These are phyloP conservation scores for Corallochytrium limacisporum DNA, from an alignment of 78 protist genomes.

Conservation along the genomic window DNA sequence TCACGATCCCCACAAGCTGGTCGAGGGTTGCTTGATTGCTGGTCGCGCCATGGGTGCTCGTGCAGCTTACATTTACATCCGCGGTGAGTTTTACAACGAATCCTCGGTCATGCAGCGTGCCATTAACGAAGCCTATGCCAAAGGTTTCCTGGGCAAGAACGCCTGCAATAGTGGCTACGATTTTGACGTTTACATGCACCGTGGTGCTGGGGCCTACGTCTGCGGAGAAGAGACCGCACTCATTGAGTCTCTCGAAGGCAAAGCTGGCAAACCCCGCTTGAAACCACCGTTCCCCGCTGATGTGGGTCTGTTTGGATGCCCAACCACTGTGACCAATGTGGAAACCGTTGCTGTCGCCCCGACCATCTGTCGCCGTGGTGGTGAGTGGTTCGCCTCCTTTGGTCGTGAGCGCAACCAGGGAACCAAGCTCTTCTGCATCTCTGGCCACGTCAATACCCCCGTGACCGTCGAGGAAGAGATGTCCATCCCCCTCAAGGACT, in stretches of 20 bases:
- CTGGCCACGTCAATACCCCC: conserved; percentile 86
- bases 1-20: conserved; percentile 95
- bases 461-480: conserved; percentile 89
- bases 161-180: conserved; percentile 85
- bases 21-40: conserved; percentile 90
- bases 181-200: conserved; percentile 83
- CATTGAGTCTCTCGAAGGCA: conserved; percentile 91
- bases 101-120: conserved; percentile 57
- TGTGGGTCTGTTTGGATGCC: conserved; percentile 94
- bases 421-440: conserved; percentile 86
- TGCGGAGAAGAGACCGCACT: conserved; percentile 99
- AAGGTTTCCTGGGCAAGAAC: conserved; percentile 84
- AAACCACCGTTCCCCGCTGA: conserved; percentile 99
- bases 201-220: conserved; percentile 98
- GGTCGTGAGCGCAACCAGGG: conserved; percentile 88
- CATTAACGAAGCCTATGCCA: conserved; percentile 74
- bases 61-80: conserved; percentile 94
- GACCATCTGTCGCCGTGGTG: conserved; percentile 82
- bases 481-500: conserved; percentile 78
- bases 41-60: conserved; percentile 93
- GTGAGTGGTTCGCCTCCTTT: conserved; percentile 76
- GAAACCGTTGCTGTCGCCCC: conserved; percentile 97
- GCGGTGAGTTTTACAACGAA: conserved; percentile 83
- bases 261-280: conserved; percentile 68
- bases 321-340: conserved; percentile 97